These are phyloP conservation scores for Ophiostoma sp. DNA, from an alignment of 2,329 filamentous ascomycete species.

Conservation along the genomic window DNA sequence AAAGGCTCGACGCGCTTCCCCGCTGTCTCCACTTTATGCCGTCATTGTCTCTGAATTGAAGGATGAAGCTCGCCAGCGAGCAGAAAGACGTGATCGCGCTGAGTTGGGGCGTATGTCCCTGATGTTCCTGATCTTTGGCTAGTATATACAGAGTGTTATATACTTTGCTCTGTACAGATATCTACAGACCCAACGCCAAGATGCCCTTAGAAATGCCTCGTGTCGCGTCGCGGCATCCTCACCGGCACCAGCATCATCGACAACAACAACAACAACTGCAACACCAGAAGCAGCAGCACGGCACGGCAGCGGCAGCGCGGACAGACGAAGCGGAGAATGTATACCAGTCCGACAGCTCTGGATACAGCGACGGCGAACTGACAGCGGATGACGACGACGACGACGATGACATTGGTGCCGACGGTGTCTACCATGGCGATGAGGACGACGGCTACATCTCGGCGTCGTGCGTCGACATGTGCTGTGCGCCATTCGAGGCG, in stretches of 20 bases:
- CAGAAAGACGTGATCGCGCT: slow-evolving; percentile 15
- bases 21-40: slow-evolving; percentile 15
- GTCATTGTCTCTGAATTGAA: not conserved
- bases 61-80: slow-evolving; percentile 17
- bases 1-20: not conserved
- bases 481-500: slow-evolving; percentile 39
- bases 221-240: slow-evolving; percentile 16
- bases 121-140: too few species aligned
- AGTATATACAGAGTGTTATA: not conserved
- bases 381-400: slow-evolving; percentile 4
- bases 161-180: not conserved
- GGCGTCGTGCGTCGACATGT: slow-evolving; percentile 25
- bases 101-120: too few species aligned
- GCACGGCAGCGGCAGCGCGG: not conserved
- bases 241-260: not conserved
- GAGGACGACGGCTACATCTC: slow-evolving; percentile 3
- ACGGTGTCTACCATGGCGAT: not conserved
- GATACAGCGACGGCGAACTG: not conserved
- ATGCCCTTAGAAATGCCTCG: slow-evolving; percentile 22
- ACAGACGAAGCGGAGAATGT: slow-evolving; percentile 18
- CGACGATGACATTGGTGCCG: slow-evolving; percentile 1
- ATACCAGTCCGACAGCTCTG: not conserved
- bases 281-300: not conserved
- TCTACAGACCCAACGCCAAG: not conserved
- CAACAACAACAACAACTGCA: not conserved